Conservation (phyloP, 2,329 filamentous ascomycete genomes). For the Mycosphaerelloides madeirae region DNA sequence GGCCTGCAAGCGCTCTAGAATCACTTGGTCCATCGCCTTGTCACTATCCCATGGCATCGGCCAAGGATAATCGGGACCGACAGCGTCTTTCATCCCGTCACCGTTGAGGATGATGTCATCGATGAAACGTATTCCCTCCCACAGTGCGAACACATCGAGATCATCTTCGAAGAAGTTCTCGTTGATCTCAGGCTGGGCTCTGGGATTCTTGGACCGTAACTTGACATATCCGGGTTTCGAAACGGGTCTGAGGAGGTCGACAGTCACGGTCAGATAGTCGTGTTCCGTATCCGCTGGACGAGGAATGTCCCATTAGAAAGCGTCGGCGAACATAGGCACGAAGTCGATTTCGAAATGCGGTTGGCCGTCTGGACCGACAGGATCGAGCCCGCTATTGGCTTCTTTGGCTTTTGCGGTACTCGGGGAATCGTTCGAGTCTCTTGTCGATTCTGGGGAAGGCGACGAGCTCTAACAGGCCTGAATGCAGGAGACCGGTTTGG, state of each 20-base stretch:
- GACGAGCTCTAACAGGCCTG: conserved; percentile 48
- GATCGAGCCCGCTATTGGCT: not conserved
- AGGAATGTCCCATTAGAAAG: conserved; percentile 1
- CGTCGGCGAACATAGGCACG: not conserved
- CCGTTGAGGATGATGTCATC: not conserved
- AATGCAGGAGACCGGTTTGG: conserved; percentile 39
- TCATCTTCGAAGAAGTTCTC: not conserved
- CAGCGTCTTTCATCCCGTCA: not conserved
- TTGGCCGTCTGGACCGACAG: not conserved
- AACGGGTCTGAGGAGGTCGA: not conserved
- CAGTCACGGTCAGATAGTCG: not conserved
- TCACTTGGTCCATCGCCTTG: not conserved
- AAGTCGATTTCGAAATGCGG: conserved; percentile 2
- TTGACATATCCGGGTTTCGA: not conserved
- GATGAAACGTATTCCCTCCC: not conserved
- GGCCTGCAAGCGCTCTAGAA: not conserved
- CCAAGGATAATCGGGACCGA: not conserved
- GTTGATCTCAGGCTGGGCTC: not conserved
- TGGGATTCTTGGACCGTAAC: not conserved
- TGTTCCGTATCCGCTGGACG: not conserved
- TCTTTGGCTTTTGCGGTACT: conserved; percentile 38
- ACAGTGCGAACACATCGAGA: not conserved
- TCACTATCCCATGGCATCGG: not conserved
- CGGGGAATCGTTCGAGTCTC: conserved; percentile 45
- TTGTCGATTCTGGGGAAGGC: conserved; percentile 56